Evolutionary conservation across 441 rosid species (phyloP).

Genomic region (Theobroma grandiflorum): DNA sequence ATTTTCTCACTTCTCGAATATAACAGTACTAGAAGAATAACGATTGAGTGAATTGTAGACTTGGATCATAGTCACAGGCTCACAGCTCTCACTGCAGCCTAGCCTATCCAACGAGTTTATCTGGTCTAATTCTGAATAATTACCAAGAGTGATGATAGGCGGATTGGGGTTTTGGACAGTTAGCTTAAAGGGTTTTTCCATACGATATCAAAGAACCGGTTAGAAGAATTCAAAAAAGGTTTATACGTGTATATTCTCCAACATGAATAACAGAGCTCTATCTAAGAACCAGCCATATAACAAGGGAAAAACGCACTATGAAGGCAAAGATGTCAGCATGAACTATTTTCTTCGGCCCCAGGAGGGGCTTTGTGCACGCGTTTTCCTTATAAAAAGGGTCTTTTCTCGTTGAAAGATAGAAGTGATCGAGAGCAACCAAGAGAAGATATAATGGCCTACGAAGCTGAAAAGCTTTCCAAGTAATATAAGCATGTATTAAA

Average conservation of each 20-base stretch:
- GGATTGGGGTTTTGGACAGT: neutral
- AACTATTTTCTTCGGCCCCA: neutral
- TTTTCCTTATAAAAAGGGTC: slow-evolving; percentile 3
- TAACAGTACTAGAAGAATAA: too few species aligned
- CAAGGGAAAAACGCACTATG: neutral
- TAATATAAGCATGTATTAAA: neutral
- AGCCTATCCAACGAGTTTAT: neutral
- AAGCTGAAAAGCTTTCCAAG: slow-evolving; percentile 15
- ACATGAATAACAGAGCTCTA: neutral
- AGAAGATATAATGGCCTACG: neutral
- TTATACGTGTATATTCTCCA: neutral
- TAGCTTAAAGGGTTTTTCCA: neutral
- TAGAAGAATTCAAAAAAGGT: neutral
- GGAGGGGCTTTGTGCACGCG: neutral
- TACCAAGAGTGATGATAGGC: neutral
- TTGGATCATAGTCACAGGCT: too few species aligned
- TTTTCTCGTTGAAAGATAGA: neutral
- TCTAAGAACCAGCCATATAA: neutral
- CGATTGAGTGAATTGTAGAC: too few species aligned
- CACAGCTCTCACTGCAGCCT: neutral
- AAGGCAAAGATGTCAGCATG: neutral
- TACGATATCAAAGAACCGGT: neutral
- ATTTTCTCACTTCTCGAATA: too few species aligned
- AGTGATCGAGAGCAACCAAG: neutral
- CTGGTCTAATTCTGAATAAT: neutral